phyloP scores from a whole-genome alignment of 805 yeast species.

The Saturnispora gosingensis region DNA sequence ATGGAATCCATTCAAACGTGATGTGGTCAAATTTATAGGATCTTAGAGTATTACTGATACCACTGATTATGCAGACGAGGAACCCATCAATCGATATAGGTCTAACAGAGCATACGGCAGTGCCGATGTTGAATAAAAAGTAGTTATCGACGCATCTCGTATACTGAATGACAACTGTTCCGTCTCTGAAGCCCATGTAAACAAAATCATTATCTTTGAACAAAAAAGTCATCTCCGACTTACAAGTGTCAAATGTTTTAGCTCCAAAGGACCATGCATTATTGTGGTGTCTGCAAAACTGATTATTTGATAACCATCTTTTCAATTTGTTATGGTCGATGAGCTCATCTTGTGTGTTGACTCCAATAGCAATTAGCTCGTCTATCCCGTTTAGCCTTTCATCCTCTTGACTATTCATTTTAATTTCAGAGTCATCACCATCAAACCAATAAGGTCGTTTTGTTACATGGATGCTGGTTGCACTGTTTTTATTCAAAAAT shows the following conservation, averaged over 20 bases:
- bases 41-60: constrained; percentile 1
- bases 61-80: constrained; percentile 6
- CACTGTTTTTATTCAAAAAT: background rate
- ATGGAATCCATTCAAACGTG: background rate
- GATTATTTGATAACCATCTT: background rate
- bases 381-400: background rate
- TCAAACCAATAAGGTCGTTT: background rate
- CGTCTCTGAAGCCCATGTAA: constrained; percentile 10
- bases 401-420: background rate
- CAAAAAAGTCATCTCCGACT: constrained; percentile 7
- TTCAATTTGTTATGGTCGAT: background rate
- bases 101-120: constrained; percentile 5
- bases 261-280: background rate
- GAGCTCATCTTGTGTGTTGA: background rate
- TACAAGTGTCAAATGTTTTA: background rate
- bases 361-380: background rate
- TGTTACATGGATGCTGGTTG: background rate
- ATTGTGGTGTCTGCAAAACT: background rate
- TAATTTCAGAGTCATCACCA: background rate
- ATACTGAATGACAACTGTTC: constrained; percentile 2
- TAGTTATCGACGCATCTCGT: background rate
- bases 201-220: background rate
- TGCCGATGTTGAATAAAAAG: background rate
- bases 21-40: constrained; percentile 3
- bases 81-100: background rate